Conservation (phyloP, 2,329 filamentous ascomycete species). For the Xylariaceae sp. region DNA sequence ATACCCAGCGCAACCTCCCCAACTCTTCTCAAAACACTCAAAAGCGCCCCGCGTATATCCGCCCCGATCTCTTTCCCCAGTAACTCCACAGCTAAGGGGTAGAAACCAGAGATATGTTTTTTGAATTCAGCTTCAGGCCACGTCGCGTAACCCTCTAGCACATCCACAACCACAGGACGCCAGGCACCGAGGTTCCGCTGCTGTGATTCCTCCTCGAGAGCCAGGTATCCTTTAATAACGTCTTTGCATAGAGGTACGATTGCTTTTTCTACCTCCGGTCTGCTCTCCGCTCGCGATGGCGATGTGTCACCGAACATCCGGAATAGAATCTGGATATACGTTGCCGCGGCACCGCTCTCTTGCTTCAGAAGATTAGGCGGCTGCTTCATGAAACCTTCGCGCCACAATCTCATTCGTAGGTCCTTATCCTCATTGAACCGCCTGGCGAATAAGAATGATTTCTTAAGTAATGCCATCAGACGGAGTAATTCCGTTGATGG, state of each 20-base stretch:
- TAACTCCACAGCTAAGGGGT: conserved; percentile 77
- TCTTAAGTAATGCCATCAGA: conserved; percentile 90
- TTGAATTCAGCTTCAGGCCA: conserved; percentile 78
- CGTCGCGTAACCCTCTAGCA: conserved; percentile 83
- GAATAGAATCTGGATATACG: conserved; percentile 93
- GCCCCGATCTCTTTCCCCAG: conserved; percentile 73
- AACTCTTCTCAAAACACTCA: conserved; percentile 71
- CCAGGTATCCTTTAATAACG: conserved; percentile 79
- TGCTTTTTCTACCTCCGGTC: conserved; percentile 80
- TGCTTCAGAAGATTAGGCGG: conserved; percentile 97
- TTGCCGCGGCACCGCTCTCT: conserved; percentile 85
- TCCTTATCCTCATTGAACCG: conserved; percentile 98
- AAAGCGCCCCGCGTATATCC: conserved; percentile 73
- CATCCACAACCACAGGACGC: conserved; percentile 94
- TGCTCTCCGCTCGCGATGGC: conserved; percentile 71
- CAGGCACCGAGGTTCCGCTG: conserved; percentile 96
- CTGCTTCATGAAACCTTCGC: conserved; percentile 99
- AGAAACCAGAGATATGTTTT: conserved; percentile 75
- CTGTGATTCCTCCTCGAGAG: conserved; percentile 90
- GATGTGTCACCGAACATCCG: conserved; percentile 93
- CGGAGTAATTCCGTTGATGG: conserved; percentile 83
- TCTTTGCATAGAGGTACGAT: conserved; percentile 93
- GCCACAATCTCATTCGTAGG: conserved; percentile 86
- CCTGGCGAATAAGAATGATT: conserved; percentile 92
- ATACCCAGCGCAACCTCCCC: conserved; percentile 69